phyloP scores from a whole-genome alignment of 305 asterid genomes.

The Coffea humblotiana region DNA sequence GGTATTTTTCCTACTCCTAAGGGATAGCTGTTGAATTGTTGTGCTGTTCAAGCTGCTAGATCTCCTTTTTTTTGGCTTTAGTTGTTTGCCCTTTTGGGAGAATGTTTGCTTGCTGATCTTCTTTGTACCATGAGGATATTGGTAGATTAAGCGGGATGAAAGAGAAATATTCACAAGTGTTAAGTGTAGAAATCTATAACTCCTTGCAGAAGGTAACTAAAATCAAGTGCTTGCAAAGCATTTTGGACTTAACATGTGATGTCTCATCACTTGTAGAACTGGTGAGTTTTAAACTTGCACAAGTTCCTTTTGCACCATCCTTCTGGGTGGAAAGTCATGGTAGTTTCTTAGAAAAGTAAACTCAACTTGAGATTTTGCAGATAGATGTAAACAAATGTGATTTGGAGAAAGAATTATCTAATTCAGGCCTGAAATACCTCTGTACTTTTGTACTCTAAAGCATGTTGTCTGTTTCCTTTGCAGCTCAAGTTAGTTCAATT shows the following conservation, averaged over 20 bases:
- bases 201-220: neutral
- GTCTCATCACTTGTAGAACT: neutral
- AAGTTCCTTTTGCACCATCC: neutral
- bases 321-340: neutral
- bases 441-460: slow-evolving; percentile 10
- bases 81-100: neutral
- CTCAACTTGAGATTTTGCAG: neutral
- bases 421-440: neutral
- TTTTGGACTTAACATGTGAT: neutral
- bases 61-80: neutral
- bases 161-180: neutral
- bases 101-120: neutral
- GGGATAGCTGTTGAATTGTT: neutral
- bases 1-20: slow-evolving; percentile 35
- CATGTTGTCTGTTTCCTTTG: slow-evolving; percentile 20
- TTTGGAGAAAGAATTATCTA: slow-evolving; percentile 4
- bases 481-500: slow-evolving; percentile 91
- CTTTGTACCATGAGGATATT: neutral
- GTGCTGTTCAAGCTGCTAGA: neutral
- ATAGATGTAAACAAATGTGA: neutral
- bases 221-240: neutral
- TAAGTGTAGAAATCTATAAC: neutral
- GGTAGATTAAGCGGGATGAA: neutral
- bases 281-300: neutral
- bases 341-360: neutral